Base-by-base conservation (phyloP, 176 grass and related monocot genomes). In the Melocanna baccifera region DNA sequence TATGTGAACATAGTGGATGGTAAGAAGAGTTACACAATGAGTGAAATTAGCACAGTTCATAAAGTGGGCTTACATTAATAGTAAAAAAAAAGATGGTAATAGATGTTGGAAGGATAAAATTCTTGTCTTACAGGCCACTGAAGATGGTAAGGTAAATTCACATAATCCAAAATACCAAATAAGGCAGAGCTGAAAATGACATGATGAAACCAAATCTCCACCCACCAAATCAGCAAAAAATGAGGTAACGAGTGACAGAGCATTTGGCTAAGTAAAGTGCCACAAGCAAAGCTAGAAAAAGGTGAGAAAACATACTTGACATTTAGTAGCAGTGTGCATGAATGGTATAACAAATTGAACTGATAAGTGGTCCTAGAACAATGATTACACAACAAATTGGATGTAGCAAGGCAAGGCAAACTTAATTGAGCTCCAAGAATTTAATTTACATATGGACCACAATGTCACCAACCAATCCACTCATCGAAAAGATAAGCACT, bases 391-490 rank as follows among this genome's bases (percentile, higher is more conserved):
- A 80, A 64, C 45, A 46, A 52, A 46, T 14, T 63, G n/a, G 64
- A 64, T 45, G 19, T 62, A 69, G 32, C 52, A 81, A 84, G 36
- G 75, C 13, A 75, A 76, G 37, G 34, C 25, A 9, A 80, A 69
- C 28, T 69, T 80, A 67, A 63, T 75, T 87, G 69, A 80, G 81
- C 69, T 91, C 62, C 43, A 53, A 53, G 81, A 84, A 64, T 64
- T 76, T 75, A 75, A 76, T 84, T 83, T 76, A 71, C 62, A 76
- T 22, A 91, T 87, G 89, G 81, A 87, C 85, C 89, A 87, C 89
- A 84, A 80, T 80, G 85, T 67, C 26, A 84, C 55, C 28, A 84
- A 91, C 62, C 55, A 75, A 87, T 69, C 64, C 42, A 55, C 64
- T 70, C 34, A 63, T 63, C 26, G 12, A 84, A 81, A 91, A 88